Conservation (phyloP, 2,329 filamentous ascomycete species). For the Colletotrichum siamense region DNA sequence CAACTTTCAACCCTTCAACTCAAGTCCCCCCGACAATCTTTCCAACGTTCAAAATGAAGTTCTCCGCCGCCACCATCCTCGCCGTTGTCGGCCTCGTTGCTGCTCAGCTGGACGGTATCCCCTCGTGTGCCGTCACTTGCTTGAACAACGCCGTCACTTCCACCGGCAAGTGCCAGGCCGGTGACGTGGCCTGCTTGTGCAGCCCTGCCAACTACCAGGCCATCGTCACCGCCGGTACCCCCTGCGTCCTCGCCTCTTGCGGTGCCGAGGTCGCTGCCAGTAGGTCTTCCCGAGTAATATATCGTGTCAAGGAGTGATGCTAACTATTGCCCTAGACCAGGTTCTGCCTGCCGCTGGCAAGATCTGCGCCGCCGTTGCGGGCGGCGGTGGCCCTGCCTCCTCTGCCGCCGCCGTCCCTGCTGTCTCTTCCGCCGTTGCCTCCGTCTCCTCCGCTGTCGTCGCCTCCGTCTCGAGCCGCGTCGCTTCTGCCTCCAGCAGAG, state of each 20-base stretch:
- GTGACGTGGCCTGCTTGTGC: constrained; percentile 2
- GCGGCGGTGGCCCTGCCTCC: not conserved
- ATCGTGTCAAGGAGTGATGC: not conserved
- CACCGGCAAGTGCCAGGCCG: not conserved
- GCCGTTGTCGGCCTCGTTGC: constrained; percentile 16
- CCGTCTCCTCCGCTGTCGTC: not conserved
- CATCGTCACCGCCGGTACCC: not conserved
- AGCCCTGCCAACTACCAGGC: constrained; percentile 4
- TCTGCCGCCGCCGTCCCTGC: not conserved
- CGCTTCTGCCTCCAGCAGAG: not conserved
- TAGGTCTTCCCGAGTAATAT: not conserved
- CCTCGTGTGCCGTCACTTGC: constrained; percentile 1
- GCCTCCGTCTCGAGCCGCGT: not conserved
- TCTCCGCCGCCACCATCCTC: constrained; percentile 4
- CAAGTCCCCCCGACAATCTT: not conserved
- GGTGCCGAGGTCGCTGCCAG: constrained; percentile 1
- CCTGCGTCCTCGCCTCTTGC: constrained; percentile 9
- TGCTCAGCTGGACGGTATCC: constrained; percentile 13
- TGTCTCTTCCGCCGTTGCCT: not conserved
- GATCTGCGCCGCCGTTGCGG: not conserved
- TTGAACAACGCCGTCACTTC: constrained; percentile 1
- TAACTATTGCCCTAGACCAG: not conserved
- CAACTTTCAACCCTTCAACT: not conserved
- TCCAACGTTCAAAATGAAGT: constrained; percentile 16
- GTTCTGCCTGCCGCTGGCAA: constrained; percentile 11